phyloP scores from a whole-genome alignment of 345 rosid species.

The Lepidium africanum region DNA sequence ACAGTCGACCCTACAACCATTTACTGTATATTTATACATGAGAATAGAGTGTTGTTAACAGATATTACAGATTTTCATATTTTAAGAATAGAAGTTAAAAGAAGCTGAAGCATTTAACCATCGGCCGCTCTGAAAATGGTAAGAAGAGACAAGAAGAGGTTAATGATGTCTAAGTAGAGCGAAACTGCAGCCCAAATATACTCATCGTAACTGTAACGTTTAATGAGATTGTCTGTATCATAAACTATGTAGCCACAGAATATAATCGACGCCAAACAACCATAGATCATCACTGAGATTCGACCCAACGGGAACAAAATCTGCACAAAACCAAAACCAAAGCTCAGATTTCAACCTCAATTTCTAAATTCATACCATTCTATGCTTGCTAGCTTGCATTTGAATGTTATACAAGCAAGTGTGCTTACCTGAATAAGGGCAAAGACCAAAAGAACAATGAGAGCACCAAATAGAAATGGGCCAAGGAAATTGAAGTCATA shows the following conservation, averaged over 20 bases:
- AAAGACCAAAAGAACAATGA: constrained; percentile 57
- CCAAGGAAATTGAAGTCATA: constrained; percentile 76
- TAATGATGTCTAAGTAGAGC: constrained; percentile 65
- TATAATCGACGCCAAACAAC: constrained; percentile 60
- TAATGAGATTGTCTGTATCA: constrained; percentile 84
- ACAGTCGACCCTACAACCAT: too few relatives aligned
- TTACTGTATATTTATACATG: not conserved
- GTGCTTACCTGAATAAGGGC: constrained; percentile 56
- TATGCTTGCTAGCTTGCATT: not conserved
- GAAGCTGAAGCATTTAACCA: not conserved
- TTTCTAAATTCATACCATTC: not conserved
- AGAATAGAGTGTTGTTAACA: not conserved
- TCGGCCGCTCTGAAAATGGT: constrained; percentile 73
- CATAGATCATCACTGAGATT: constrained; percentile 69
- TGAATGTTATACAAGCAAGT: not conserved
- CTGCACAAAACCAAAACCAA: constrained; percentile 28
- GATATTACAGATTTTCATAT: not conserved
- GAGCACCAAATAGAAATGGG: constrained; percentile 70
- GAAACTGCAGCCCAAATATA: constrained; percentile 88
- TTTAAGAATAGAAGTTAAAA: not conserved
- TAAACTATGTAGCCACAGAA: constrained; percentile 81
- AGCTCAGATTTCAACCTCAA: not conserved
- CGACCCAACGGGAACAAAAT: constrained; percentile 68
- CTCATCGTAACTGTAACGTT: constrained; percentile 67
- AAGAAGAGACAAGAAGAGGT: constrained; percentile 64